Evolutionary conservation across 2,329 filamentous ascomycete species (phyloP).

Genomic region (Byssochlamys sp.): DNA sequence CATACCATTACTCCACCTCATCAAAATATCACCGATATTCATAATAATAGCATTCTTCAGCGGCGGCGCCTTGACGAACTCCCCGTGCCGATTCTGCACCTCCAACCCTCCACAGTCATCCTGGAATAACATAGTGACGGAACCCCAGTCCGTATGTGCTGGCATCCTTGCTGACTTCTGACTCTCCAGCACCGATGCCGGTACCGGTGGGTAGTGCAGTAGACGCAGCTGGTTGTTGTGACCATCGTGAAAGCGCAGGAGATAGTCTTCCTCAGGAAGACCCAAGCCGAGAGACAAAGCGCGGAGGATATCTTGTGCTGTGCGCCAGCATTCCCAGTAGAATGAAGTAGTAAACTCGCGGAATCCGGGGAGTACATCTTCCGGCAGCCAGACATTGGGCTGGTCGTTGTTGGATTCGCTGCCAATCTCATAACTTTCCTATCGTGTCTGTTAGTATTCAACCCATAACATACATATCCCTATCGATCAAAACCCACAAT

Average conservation of each 20-base stretch:
- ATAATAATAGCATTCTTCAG: constrained; percentile 27
- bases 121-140: constrained; percentile 45
- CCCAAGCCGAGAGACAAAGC: constrained; percentile 38
- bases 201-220: constrained; percentile 47
- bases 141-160: constrained; percentile 44
- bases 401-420: constrained; percentile 34
- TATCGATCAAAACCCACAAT: neutral
- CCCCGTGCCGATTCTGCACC: constrained; percentile 23
- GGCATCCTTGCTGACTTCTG: constrained; percentile 39
- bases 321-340: constrained; percentile 34
- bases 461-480: neutral
- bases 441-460: neutral
- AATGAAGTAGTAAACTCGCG: constrained; percentile 26
- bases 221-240: constrained; percentile 51
- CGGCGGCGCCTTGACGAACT: constrained; percentile 25
- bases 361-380: constrained; percentile 37
- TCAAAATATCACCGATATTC: constrained; percentile 36
- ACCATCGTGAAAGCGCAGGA: constrained; percentile 40
- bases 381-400: constrained; percentile 42
- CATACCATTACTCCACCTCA: constrained; percentile 34
- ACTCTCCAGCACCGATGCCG: constrained; percentile 32
- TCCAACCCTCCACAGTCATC: constrained; percentile 38
- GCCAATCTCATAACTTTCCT: constrained; percentile 41
- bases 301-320: constrained; percentile 34
- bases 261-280: constrained; percentile 32